Base-by-base conservation (phyloP, 2,329 filamentous ascomycete genomes). In the Aspergillus thermomutatus region DNA sequence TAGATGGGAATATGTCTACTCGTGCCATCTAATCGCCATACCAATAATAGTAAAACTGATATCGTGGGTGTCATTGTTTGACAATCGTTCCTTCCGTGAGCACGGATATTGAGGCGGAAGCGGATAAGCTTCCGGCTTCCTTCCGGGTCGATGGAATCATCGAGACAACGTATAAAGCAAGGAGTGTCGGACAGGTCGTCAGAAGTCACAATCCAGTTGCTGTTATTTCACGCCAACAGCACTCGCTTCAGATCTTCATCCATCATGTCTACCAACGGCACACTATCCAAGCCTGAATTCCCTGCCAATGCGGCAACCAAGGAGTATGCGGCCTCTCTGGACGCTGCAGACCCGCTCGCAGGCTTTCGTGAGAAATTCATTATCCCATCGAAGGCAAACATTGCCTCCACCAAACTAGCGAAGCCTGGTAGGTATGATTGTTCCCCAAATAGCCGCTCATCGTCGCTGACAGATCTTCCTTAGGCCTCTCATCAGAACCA, bases 311-410 rank as follows among this genome's bases (percentile, higher is more conserved):
- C 72, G 31, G 63, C 60, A 8, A 65, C 68, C 9, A 64, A 62
- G 46, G 72, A 70, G 41, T 76, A 78, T 61, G 78, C 79, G 7
- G 63, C 71, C 19, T 72, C 75, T 10, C 77, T 89, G 3, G 88
- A 91, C 68, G 72, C 75, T 0, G 78, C 83, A 60, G 88, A 90
- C 68, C 74, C 79, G 21, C 69, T 91, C 48, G 73, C 77, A n/a
- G 76, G 79, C 54, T 79, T 90, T 55, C 84, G 90, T 19, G 77
- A 85, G 19, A 82, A 92, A 64, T 96, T 93, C 72, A 82, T 88
- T 49, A 86, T 95, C 48, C 91, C 91, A 1, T 89, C 88, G 4
- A 91, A 87, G 71, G 79, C 77, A 7, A 90, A 92, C 47, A 77
- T 94, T 27, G 85, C 82, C 66, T 84, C 87, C 62, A 87, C 80